Evolutionary conservation across 2,329 filamentous ascomycete genomes (phyloP), one percentile per base, ranked within the genome.

Genomic region (Diaporthe aspalathi): DNA sequence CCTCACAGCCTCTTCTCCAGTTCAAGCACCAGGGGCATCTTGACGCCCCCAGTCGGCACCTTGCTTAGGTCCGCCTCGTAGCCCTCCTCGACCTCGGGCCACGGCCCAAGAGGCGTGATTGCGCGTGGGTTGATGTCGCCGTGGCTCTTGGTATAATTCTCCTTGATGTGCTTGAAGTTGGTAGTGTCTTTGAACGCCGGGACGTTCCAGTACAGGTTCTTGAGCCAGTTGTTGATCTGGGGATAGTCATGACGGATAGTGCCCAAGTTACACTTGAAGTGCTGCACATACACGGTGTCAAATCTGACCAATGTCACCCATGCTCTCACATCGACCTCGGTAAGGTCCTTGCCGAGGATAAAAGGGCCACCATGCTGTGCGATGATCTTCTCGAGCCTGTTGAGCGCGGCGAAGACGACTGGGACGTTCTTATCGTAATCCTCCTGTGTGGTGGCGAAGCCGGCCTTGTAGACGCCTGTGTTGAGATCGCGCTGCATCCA

Each of bases 131-230:
- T 91, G 72, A 91, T 86, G 72, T 87, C 85, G 5, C 74, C 75
- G 75, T 91, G 89, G 70, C 85, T 88, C 79, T 91, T 91, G 16
- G 89, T 81, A 72, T 83, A 83, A 73, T 90, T 91, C 77, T 92
- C 90, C 79, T 92, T 92, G 77, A 92, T 92, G 75, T 92, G 90
- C 73, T 80, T 85, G 74, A 92, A 92, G 73, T 92, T 83, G 0
- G 90, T 92, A 20, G 87, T 89, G 74, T 88, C 86, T 70, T 78
- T 84, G 73, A 89, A 89, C 0, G 84, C 88, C 22, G 80, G 75
- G 1, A 87, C 82, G 71, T 87, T 85, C 84, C 86, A 90, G 79
- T 90, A 91, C 77, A 90, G 76, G 43, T 83, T 83, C 79, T 85
- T 88, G 74, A 91, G 74, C 88, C 89, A 91, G 73, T 89, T 88